Evolutionary conservation across 2,329 filamentous ascomycete genomes (phyloP).

Genomic region (Stemphylium vesicarium): DNA sequence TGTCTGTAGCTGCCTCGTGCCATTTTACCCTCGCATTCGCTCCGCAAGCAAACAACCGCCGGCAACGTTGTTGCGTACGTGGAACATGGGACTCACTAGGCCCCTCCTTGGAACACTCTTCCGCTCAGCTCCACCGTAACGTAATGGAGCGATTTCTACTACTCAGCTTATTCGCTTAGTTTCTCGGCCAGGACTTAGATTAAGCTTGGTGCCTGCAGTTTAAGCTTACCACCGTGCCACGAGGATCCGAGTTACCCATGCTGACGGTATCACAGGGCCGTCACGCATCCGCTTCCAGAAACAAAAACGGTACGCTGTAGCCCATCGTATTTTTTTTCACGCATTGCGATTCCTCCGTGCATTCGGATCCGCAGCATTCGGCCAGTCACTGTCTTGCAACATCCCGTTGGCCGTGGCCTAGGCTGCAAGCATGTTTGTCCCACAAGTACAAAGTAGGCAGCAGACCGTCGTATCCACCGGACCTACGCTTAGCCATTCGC

Average conservation of each 20-base stretch:
- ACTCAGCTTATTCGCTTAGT: constrained; percentile 31
- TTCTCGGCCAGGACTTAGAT: constrained; percentile 29
- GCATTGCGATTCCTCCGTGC: not conserved
- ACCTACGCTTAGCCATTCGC: constrained; percentile 13
- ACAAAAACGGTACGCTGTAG: constrained; percentile 4
- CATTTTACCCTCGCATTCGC: not conserved
- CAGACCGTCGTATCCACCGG: constrained; percentile 1
- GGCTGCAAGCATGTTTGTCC: constrained; percentile 1
- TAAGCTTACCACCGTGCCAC: constrained; percentile 45
- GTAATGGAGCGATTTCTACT: constrained; percentile 30
- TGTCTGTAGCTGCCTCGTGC: not conserved
- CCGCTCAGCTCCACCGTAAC: constrained; percentile 43
- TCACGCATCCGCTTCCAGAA: constrained; percentile 13
- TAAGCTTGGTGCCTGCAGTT: constrained; percentile 40
- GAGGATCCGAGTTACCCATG: constrained; percentile 35
- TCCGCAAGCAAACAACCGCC: constrained; percentile 4
- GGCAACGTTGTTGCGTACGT: constrained; percentile 17
- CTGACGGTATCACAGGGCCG: constrained; percentile 29
- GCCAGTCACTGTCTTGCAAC: not conserved
- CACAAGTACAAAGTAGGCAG: constrained; percentile 3
- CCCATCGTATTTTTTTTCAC: not conserved
- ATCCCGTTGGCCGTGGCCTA: not conserved
- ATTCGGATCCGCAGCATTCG: constrained; percentile 5
- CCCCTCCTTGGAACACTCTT: constrained; percentile 29
- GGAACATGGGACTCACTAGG: constrained; percentile 18